Evolutionary conservation across 177 flowering plant genomes (phyloP), one percentile per base, ranked within the genome.

Genomic region (Vitis hybrid): DNA sequence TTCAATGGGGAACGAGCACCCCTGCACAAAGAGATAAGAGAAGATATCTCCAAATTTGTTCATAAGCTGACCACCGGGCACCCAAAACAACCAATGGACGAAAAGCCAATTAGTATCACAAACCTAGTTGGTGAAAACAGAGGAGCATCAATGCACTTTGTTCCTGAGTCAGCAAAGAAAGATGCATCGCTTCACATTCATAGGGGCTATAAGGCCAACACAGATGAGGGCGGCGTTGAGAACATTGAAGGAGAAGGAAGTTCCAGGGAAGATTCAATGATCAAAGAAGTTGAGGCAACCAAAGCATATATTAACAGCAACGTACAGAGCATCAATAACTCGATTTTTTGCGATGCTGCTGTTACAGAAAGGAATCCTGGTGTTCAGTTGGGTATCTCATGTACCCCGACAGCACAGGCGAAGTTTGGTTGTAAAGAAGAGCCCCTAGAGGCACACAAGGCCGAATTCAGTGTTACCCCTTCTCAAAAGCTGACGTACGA

Each of bases 51-150:
- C 3, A 83, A 77, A 66, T 67, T 82, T n/a, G 66, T 80, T 61
- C 75, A 87, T 15, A 81, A 76, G 77, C 68, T 85, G 69, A 65
- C 82, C 14, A 52, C 66, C 15, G 81, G 68, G 12, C 72, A 74
- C 23, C 58, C 66, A 68, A 72, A 76, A 60, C 72, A 80, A 49
- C 50, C 75, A n/a, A 52, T 60, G 23, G 83, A 66, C 17, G 89
- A 79, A 30, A 71, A 52, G 10, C 70, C 80, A 18, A 74, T 76
- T 1, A 81, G 74, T 39, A 78, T 94, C 11, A 73, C 88, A 32
- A 92, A 92, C 45, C 72, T 91, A 5, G 81, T 89, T 15, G 99
- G 97, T 15, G 94, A 91, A 69, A 94, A 90, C 71, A 90, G 51
- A 79, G 97, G 97, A 74, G 91, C 99, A 58, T 59, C 72, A n/a